Base-by-base conservation (phyloP, 257 asterid genomes). In the Leptodermis oblonga region DNA sequence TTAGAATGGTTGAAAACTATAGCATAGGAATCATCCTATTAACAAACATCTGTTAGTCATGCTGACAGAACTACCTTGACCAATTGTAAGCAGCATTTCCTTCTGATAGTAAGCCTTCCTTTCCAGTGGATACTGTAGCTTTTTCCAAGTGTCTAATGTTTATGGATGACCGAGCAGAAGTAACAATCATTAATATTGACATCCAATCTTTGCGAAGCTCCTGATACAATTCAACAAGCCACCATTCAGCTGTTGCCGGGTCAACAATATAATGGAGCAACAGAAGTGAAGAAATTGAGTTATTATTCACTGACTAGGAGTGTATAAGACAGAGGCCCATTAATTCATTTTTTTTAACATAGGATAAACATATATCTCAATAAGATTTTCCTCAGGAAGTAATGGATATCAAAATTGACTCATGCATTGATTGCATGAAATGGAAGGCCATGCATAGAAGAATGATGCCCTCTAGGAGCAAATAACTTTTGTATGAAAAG, bases 101-200 rank as follows among this genome's bases (percentile, higher is more conserved):
- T 87, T 94, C 99, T 23, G 97, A 91, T 53, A 94, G 78, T 69
- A 91, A 77, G 33, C 99, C 99, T 83, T 91, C 99, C 86, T 94
- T 94, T 73, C 99, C 99, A 1, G 97, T 91, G 63, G 99, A 94
- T 65, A 94, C 95, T 18, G 99, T 94, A 76, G 99, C 99, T 77
- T 94, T 94, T 69, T 94, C 97, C 86, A 94, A 83, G 82, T 94
- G 99, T 74, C 97, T 87, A 72, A 94, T 91, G 79, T 89, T 94
- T 72, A 91, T 91, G 30, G 97, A 89, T 65, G 99, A 94, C 69
- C 97, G 95, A 69, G 96, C 96, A 83, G 99, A 94, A 79, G 99
- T 91, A 65, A 91, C 99, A 76, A 94, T 83, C 93, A 94, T 87
- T 93, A 94, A 81, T 71, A 94, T 61, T 37, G 96, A 89, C 74